Percentiles rank a stretch among this genome's conserved stretches.
These are phyloP conservation scores for Xylaria arbuscula DNA, from an alignment of 2,329 filamentous ascomycete species.

Conservation along the genomic window DNA sequence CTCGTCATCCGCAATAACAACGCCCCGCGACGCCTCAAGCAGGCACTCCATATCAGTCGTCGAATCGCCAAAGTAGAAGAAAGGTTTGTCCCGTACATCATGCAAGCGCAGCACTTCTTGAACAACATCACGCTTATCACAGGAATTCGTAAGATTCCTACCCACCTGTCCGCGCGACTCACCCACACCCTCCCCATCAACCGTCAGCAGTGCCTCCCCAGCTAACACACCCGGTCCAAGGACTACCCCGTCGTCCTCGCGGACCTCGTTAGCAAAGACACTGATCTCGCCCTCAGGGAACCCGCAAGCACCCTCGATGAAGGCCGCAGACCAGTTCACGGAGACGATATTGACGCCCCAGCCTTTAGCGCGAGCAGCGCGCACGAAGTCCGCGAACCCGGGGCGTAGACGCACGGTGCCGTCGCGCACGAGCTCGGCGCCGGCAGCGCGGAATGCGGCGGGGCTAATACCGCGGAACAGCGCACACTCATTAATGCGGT, in stretches of 20 bases:
- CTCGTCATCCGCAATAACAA: constrained; percentile 59
- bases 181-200: neutral
- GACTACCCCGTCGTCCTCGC: constrained; percentile 54
- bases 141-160: constrained; percentile 54
- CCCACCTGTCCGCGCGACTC: constrained; percentile 39
- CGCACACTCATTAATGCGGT: constrained; percentile 55
- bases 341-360: constrained; percentile 60
- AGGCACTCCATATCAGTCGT: constrained; percentile 67
- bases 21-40: constrained; percentile 54
- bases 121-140: constrained; percentile 60
- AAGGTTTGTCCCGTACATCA: constrained; percentile 38
- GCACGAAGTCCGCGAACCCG: constrained; percentile 55
- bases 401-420: constrained; percentile 53
- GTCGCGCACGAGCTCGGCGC: constrained; percentile 50
- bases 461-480: constrained; percentile 58
- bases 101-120: constrained; percentile 44
- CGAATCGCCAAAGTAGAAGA: constrained; percentile 70
- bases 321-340: constrained; percentile 63
- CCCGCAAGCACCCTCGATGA: constrained; percentile 59
- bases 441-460: constrained; percentile 53
- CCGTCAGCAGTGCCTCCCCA: constrained; percentile 1
- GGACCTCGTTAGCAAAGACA: constrained; percentile 59
- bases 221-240: constrained; percentile 53
- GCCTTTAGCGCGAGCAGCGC: constrained; percentile 38
- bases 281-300: constrained; percentile 45